Conservation (phyloP, 1,139 yeast genomes). For the Candida tropicalis region DNA sequence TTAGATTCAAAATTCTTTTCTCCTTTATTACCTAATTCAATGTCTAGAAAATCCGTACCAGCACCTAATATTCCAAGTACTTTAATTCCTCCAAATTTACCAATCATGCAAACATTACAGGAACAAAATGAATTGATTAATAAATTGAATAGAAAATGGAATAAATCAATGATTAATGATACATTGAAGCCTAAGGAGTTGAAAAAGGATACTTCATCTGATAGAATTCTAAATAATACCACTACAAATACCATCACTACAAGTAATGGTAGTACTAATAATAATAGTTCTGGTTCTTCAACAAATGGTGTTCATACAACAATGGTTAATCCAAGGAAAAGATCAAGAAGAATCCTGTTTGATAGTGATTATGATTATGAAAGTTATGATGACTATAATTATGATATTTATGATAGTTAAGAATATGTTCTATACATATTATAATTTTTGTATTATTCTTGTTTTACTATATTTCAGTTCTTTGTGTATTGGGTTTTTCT, state of each 20-base stretch:
- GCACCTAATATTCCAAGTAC: conserved; percentile 8
- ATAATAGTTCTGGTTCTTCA: not conserved
- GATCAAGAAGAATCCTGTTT: conserved; percentile 25
- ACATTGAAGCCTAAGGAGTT: conserved; percentile 5
- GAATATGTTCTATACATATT: not conserved
- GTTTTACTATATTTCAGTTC: not conserved
- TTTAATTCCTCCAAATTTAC: conserved; percentile 8
- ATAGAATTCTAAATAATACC: too few relatives aligned
- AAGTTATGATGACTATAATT: conserved; percentile 18
- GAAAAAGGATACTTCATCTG: conserved; percentile 5
- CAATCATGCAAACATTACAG: conserved; percentile 18
- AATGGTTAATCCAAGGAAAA: conserved; percentile 16
- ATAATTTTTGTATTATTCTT: not conserved
- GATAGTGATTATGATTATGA: conserved; percentile 22
- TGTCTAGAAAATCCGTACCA: conserved; percentile 7
- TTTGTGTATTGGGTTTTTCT: too few relatives aligned
- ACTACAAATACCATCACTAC: not conserved
- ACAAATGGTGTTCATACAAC: not conserved
- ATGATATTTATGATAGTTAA: conserved; percentile 15
- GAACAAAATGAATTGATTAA: conserved; percentile 40
- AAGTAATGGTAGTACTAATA: not conserved
- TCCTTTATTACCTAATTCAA: conserved; percentile 7
- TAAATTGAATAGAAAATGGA: conserved; percentile 43
- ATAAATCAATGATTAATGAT: conserved; percentile 22
- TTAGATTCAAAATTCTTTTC: conserved; percentile 18